Evolutionary conservation across 257 asterid genomes (phyloP).

Genomic region (Nicotiana otophora): DNA sequence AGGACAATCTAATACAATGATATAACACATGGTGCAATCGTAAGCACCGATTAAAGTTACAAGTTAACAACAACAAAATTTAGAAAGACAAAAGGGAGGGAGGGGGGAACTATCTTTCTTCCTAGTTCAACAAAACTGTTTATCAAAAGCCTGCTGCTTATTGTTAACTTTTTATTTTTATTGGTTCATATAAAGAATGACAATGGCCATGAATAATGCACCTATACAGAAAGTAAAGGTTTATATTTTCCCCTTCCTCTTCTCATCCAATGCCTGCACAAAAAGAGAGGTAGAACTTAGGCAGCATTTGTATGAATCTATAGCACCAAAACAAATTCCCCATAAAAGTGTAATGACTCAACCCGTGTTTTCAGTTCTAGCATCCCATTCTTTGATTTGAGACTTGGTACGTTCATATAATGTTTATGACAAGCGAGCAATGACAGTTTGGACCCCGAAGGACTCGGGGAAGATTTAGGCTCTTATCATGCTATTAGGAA

Average conservation of each 20-base stretch:
- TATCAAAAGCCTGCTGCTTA: neutral
- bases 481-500: no score
- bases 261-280: conserved; percentile 77
- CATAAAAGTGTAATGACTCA: neutral
- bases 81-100: neutral
- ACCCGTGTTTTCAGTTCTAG: no score
- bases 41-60: neutral
- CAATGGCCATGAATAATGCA: conserved; percentile 39
- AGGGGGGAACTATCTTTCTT: conserved; percentile 9
- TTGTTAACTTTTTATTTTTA: conserved; percentile 10
- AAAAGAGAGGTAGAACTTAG: neutral
- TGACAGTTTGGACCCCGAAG: no score
- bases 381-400: no score
- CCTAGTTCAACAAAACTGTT: neutral
- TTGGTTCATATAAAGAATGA: conserved; percentile 49
- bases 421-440: no score
- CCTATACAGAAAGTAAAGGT: conserved; percentile 18
- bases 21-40: neutral
- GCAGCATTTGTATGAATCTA: neutral
- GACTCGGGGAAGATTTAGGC: no score
- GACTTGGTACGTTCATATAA: no score
- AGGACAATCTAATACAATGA: neutral
- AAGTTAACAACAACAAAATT: neutral
- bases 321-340: neutral
- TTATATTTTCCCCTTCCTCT: conserved; percentile 70